phyloP scores from a whole-genome alignment of 345 rosid species.

The Punica granatum region DNA sequence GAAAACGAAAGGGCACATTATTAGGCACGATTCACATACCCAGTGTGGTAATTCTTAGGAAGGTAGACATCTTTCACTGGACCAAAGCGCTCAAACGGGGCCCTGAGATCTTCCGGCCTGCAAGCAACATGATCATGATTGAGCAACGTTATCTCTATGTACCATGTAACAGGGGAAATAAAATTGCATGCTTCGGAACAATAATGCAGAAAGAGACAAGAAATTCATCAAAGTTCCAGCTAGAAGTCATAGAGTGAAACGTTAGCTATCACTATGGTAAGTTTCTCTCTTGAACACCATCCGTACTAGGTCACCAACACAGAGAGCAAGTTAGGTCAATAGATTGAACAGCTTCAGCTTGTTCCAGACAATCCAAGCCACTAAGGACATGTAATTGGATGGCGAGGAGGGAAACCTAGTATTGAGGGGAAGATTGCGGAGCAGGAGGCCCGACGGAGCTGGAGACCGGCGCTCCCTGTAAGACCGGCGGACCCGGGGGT shows the following conservation, averaged over 20 bases:
- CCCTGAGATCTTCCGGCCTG: conserved; percentile 88
- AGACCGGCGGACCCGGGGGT: conserved; percentile 43
- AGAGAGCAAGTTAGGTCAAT: no score
- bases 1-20: background rate
- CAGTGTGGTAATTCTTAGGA: conserved; percentile 76
- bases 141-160: background rate
- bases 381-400: background rate
- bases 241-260: background rate
- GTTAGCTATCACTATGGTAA: background rate
- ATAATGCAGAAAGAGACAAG: background rate
- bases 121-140: background rate
- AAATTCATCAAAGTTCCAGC: background rate
- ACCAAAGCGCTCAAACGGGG: conserved; percentile 71
- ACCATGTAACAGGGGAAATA: background rate
- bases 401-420: conserved; percentile 43
- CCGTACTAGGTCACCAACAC: background rate
- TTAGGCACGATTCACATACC: conserved; percentile 30
- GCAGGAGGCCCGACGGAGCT: conserved; percentile 81
- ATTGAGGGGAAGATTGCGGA: conserved; percentile 90
- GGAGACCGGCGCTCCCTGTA: conserved; percentile 70
- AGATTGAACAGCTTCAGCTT: background rate
- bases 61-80: conserved; percentile 86
- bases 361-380: background rate
- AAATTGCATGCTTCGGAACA: background rate
- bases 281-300: background rate